These are phyloP conservation scores for Globisporangium iwayamae DNA, from an alignment of 352 stramenopile species.

Conservation along the genomic window DNA sequence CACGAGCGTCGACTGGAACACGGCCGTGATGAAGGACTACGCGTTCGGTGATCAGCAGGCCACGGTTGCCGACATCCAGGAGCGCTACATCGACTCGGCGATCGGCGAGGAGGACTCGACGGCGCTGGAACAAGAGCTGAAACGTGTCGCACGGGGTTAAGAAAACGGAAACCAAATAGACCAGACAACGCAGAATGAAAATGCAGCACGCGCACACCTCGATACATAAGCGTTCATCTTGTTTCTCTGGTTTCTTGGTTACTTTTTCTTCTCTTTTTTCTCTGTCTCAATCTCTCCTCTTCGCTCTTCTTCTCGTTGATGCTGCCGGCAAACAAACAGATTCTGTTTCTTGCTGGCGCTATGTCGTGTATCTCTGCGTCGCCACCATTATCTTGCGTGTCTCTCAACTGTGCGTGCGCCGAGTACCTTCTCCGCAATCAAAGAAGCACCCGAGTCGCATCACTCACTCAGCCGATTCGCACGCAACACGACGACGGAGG, in stretches of 20 bases:
- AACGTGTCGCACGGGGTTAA: constrained; percentile 22
- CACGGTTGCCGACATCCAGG: constrained; percentile 44
- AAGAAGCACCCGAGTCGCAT: neutral
- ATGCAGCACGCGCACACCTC: neutral
- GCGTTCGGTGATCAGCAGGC: constrained; percentile 58
- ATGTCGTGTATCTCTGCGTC: neutral
- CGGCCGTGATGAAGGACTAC: constrained; percentile 68
- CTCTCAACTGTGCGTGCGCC: neutral
- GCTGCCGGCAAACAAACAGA: neutral
- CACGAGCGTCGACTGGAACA: constrained; percentile 75
- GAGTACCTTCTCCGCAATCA: neutral
- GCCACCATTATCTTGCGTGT: neutral
- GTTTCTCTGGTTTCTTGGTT: constrained; percentile 4
- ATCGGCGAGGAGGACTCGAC: constrained; percentile 25
- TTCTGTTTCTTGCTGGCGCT: neutral
- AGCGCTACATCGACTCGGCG: constrained; percentile 59
- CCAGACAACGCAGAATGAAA: neutral
- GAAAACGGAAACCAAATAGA: neutral
- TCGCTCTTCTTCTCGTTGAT: neutral
- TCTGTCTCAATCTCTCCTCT: neutral
- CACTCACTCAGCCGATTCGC: neutral
- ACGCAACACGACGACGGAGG: neutral
- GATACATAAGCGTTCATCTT: constrained; percentile 7
- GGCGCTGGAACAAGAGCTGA: constrained; percentile 31
- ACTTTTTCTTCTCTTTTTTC: neutral